Conservation (phyloP, 2,329 filamentous ascomycete genomes). For the Exserohilum turcica region DNA sequence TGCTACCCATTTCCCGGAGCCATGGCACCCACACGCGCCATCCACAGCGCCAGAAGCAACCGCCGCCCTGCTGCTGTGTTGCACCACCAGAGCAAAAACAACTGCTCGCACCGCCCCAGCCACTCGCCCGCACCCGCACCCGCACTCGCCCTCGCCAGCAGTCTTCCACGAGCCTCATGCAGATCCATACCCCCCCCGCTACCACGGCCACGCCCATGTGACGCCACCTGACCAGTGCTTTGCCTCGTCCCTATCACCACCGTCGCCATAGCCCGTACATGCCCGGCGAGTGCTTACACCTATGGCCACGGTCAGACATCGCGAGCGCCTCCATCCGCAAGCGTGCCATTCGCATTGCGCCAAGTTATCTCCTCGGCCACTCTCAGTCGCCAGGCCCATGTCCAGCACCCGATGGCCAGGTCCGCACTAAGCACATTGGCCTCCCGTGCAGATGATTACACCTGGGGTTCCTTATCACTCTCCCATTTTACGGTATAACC, state of each 20-base stretch:
- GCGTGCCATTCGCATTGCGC: conserved; percentile 20
- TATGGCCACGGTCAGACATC: conserved; percentile 14
- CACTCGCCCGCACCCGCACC: too few relatives aligned
- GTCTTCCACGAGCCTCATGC: conserved; percentile 12
- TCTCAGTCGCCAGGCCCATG: conserved; percentile 13
- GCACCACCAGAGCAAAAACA: background rate
- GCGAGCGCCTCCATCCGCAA: conserved; percentile 18
- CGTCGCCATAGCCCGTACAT: too few relatives aligned
- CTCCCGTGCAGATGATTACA: conserved; percentile 23
- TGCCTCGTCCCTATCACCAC: background rate
- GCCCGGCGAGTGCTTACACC: background rate
- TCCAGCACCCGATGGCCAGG: conserved; percentile 33
- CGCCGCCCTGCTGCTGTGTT: too few relatives aligned
- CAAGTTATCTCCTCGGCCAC: conserved; percentile 22
- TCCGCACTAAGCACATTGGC: conserved; percentile 24
- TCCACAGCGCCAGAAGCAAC: background rate
- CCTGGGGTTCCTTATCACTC: conserved; percentile 23
- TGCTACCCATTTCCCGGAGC: conserved; percentile 3
- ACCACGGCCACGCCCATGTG: conserved; percentile 4
- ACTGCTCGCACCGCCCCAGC: too few relatives aligned
- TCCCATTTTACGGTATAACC: conserved; percentile 22
- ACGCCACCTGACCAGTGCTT: conserved; percentile 13
- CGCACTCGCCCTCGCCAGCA: background rate
- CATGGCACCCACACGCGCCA: conserved; percentile 6
- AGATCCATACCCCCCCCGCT: conserved; percentile 16